Conservation (phyloP, 2,329 filamentous ascomycete species). For the Fusarium coicis region DNA sequence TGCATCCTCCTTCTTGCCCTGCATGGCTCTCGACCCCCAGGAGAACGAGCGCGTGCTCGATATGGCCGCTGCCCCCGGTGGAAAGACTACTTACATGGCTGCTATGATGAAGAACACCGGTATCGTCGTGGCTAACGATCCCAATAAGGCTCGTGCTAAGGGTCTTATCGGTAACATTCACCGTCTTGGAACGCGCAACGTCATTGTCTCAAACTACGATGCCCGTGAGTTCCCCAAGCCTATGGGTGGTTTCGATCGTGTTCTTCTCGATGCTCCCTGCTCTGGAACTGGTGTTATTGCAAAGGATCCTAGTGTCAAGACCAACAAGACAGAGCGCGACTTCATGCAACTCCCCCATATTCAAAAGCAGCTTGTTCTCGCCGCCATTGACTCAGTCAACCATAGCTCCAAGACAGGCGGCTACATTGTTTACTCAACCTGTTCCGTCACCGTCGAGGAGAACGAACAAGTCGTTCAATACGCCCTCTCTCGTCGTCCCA, state of each 20-base stretch:
- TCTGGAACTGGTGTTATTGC: constrained; percentile 97
- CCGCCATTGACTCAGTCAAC: constrained; percentile 94
- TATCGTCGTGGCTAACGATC: constrained; percentile 95
- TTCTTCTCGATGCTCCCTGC: constrained; percentile 93
- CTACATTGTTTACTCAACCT: constrained; percentile 96
- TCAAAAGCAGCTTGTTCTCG: constrained; percentile 92
- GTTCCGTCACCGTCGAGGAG: constrained; percentile 93
- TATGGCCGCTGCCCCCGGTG: constrained; percentile 94
- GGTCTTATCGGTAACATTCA: constrained; percentile 98
- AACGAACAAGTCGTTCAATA: constrained; percentile 93
- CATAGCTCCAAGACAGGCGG: constrained; percentile 92
- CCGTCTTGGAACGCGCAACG: constrained; percentile 91
- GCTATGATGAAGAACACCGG: constrained; percentile 97
- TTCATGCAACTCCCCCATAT: constrained; percentile 93
- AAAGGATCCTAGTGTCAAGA: constrained; percentile 97
- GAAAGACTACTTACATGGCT: constrained; percentile 96
- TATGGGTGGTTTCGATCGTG: constrained; percentile 94
- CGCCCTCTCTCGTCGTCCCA: constrained; percentile 88
- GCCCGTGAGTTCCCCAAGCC: constrained; percentile 93
- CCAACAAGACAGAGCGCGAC: constrained; percentile 95
- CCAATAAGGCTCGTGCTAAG: constrained; percentile 91
- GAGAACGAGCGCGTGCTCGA: constrained; percentile 92
- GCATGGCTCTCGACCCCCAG: constrained; percentile 96
- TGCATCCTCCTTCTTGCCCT: constrained; percentile 94
- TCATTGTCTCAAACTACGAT: constrained; percentile 94